These are phyloP conservation scores for Vitis riparia DNA, from an alignment of 164 flowering plant species.

Conservation along the genomic window DNA sequence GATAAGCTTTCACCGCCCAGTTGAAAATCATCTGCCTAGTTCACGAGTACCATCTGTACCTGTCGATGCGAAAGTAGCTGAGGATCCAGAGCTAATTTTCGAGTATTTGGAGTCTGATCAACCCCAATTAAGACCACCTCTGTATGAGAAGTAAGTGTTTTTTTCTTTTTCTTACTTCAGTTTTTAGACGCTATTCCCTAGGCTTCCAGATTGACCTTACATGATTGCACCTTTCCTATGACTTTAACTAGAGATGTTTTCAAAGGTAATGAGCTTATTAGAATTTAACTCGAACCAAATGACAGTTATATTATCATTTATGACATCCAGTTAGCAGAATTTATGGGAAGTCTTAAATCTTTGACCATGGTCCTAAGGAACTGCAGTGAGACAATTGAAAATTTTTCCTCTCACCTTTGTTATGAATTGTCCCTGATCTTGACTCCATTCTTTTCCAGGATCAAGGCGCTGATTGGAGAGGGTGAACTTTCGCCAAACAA, in stretches of 20 bases:
- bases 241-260: too few species aligned
- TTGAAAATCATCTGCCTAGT: constrained; percentile 3
- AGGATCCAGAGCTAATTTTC: constrained; percentile 56
- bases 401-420: background rate
- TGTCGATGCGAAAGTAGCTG: constrained; percentile 8
- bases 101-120: constrained; percentile 71
- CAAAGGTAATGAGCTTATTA: too few species aligned
- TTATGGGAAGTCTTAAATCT: background rate
- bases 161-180: background rate
- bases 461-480: constrained; percentile 50
- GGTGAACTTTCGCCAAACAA: constrained; percentile 23
- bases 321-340: background rate
- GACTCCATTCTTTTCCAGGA: constrained; percentile 35
- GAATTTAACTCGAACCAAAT: too few species aligned
- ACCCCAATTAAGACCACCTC: constrained; percentile 62
- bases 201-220: too few species aligned
- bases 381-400: background rate
- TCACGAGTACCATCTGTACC: constrained; percentile 23
- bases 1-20: constrained; percentile 1
- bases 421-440: background rate
- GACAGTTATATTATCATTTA: too few species aligned
- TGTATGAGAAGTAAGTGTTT: constrained; percentile 61
- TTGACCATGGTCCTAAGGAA: background rate
- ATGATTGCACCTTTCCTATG: too few species aligned
- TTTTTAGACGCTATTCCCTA: background rate